phyloP scores from a whole-genome alignment of 345 rosid genomes.

The Punica granatum region DNA sequence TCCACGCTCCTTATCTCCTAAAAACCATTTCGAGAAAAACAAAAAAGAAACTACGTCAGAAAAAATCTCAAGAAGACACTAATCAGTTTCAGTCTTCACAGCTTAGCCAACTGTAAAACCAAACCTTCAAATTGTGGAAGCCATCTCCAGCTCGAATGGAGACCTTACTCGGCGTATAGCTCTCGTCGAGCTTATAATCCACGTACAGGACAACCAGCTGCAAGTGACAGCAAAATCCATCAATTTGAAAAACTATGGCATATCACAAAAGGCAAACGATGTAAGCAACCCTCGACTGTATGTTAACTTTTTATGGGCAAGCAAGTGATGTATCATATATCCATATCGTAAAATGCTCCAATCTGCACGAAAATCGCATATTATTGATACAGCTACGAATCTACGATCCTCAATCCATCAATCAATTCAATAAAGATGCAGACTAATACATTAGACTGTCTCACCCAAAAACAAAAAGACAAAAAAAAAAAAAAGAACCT shows the following conservation, averaged over 20 bases:
- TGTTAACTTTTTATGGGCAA: too few relatives aligned
- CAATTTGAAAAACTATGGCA: not conserved
- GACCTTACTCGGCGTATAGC: constrained; percentile 84
- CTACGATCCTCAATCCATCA: too few relatives aligned
- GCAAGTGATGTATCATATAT: too few relatives aligned
- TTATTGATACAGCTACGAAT: too few relatives aligned
- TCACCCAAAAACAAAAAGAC: too few relatives aligned
- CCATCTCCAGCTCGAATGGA: constrained; percentile 91
- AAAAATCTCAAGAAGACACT: not conserved
- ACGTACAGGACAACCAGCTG: constrained; percentile 71
- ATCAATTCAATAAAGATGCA: too few relatives aligned
- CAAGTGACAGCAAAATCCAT: not conserved
- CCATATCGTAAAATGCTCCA: too few relatives aligned
- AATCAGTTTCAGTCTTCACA: not conserved
- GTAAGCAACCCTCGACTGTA: too few relatives aligned
- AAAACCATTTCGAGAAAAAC: constrained; percentile 4
- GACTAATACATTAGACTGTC: too few relatives aligned
- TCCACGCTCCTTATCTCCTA: constrained; percentile 86
- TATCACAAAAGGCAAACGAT: too few relatives aligned
- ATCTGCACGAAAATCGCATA: too few relatives aligned
- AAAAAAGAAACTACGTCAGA: not conserved
- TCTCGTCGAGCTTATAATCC: constrained; percentile 95
- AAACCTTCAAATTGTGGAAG: constrained; percentile 85
- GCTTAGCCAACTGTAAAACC: not conserved
- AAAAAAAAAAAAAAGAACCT: too few relatives aligned